A percentile compares a stretch with the other conserved stretches of the same genome.
These are phyloP conservation scores for Neurospora sp. DNA, from an alignment of 495 filamentous ascomycete genomes.

Conservation along the genomic window DNA sequence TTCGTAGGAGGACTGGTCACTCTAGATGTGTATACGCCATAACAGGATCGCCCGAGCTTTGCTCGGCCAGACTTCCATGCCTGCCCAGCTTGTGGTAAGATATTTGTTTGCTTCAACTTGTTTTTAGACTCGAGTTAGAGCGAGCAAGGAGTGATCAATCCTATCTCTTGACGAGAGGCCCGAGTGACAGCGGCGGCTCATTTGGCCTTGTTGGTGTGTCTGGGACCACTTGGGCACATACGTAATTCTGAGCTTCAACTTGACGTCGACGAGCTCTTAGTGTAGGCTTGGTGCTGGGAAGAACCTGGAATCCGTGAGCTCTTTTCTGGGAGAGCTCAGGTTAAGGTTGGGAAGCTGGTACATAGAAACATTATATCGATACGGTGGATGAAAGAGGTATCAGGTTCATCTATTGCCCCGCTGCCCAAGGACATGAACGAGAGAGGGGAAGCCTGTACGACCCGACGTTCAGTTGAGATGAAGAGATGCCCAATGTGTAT, in stretches of 20 bases:
- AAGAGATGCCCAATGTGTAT: neutral
- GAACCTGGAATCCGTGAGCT: neutral
- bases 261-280: neutral
- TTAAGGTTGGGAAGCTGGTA: neutral
- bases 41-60: no score
- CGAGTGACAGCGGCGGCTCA: neutral
- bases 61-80: no score
- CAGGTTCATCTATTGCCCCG: neutral
- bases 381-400: neutral
- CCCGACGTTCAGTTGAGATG: neutral
- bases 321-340: neutral
- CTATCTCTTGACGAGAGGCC: neutral
- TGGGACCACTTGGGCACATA: neutral
- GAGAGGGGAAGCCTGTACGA: neutral
- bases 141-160: neutral
- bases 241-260: neutral
- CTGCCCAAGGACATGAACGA: neutral
- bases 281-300: neutral
- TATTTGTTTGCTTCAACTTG: no score
- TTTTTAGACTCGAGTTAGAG: no score
- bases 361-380: neutral
- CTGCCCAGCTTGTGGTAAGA: no score
- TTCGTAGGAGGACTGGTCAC: no score
- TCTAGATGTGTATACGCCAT: no score
- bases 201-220: neutral